Percentiles rank a stretch among this genome's conserved stretches.
Conservation (phyloP, 1,284 basidiomycete genomes). For the Sphagnurus paluster region DNA sequence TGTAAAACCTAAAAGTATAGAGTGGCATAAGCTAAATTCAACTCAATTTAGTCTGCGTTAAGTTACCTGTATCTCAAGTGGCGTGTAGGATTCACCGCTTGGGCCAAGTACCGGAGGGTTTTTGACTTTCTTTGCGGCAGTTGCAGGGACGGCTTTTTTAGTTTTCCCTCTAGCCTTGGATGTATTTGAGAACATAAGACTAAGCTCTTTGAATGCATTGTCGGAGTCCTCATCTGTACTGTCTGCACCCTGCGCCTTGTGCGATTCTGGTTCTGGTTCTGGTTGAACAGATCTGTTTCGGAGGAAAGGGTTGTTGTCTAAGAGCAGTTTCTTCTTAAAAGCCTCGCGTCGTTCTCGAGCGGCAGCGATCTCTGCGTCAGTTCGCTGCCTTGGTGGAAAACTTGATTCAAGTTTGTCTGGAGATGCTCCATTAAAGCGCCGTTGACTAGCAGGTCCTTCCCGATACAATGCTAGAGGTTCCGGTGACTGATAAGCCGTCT, state of each 20-base stretch:
- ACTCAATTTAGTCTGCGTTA: constrained; percentile 3
- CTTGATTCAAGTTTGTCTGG: constrained; percentile 24
- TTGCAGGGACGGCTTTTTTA: constrained; percentile 11
- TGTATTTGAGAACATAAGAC: constrained; percentile 47
- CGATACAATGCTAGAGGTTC: constrained; percentile 5
- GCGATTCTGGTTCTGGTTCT: constrained; percentile 2
- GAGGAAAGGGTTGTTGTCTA: constrained; percentile 38
- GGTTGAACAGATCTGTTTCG: constrained; percentile 17
- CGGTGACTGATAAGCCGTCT: constrained; percentile 5
- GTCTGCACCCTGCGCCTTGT: constrained; percentile 24
- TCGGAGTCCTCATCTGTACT: constrained; percentile 44
- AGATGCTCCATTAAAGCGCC: constrained; percentile 27
- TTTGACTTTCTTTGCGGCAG: constrained; percentile 35
- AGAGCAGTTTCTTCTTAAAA: constrained; percentile 57
- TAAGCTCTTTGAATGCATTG: constrained; percentile 47
- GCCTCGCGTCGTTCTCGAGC: constrained; percentile 42
- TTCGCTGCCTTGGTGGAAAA: constrained; percentile 21
- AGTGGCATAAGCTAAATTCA: constrained; percentile 2
- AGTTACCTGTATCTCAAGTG: constrained; percentile 77
- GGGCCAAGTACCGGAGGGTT: constrained; percentile 64
- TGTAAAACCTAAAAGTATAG: constrained; percentile 50
- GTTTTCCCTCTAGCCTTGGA: constrained; percentile 35
- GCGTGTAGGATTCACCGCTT: constrained; percentile 78
- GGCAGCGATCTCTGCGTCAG: constrained; percentile 23
- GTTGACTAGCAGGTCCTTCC: constrained; percentile 18